Conservation (phyloP, 768 basidiomycete genomes). For the Inosperma sp. region DNA sequence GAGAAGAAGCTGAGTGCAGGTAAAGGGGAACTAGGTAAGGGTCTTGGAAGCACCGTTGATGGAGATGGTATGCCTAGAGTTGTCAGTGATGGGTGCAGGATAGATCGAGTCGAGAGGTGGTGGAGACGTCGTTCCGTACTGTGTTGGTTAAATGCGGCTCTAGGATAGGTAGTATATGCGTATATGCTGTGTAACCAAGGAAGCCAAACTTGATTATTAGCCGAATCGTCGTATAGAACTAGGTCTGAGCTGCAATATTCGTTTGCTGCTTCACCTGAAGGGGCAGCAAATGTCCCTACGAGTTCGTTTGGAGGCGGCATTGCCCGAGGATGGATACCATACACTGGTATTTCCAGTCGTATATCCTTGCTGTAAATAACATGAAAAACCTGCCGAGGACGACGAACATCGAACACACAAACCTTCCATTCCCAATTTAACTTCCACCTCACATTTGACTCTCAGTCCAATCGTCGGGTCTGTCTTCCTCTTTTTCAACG, state of each 20-base stretch:
- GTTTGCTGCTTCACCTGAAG: conserved; percentile 9
- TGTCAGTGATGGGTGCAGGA: conserved; percentile 9
- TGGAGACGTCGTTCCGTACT: too few species aligned
- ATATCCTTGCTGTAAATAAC: conserved; percentile 59
- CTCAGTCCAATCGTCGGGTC: conserved; percentile 36
- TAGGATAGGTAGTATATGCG: neutral
- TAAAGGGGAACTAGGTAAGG: conserved; percentile 8
- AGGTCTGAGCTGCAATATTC: conserved; percentile 35
- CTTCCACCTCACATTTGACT: conserved; percentile 51
- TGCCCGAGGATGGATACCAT: conserved; percentile 60
- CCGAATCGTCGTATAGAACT: conserved; percentile 36
- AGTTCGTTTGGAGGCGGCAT: conserved; percentile 37
- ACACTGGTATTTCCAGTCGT: conserved; percentile 56
- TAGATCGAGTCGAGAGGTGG: conserved; percentile 34
- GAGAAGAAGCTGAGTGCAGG: too few species aligned
- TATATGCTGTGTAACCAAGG: conserved; percentile 19
- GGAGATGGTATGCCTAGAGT: neutral
- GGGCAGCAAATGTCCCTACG: neutral
- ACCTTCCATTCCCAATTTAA: conserved; percentile 70
- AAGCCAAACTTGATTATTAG: conserved; percentile 48
- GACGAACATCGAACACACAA: conserved; percentile 20
- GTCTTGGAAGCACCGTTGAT: neutral
- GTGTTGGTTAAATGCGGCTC: too few species aligned
- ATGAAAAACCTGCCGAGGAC: neutral
- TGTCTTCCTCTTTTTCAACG: conserved; percentile 37